Conservation (phyloP, 768 basidiomycete species). For the Auriscalpium orientale region DNA sequence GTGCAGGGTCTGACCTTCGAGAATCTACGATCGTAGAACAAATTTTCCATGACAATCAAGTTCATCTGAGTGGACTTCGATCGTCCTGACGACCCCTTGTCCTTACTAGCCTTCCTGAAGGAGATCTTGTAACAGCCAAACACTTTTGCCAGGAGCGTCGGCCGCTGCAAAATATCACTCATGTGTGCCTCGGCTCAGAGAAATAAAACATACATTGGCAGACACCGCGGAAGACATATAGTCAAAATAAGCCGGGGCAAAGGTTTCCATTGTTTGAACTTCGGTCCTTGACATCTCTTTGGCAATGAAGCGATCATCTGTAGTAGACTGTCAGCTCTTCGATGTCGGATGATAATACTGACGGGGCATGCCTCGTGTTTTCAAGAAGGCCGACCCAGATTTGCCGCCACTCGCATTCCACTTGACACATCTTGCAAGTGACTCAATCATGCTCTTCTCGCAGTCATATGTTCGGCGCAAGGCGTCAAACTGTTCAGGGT, state of each 20-base stretch:
- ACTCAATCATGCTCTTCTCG: constrained; percentile 90
- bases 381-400: constrained; percentile 93
- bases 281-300: constrained; percentile 91
- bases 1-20: constrained; percentile 50
- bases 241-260: constrained; percentile 95
- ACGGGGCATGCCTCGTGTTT: constrained; percentile 73
- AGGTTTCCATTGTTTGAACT: constrained; percentile 90
- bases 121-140: constrained; percentile 95
- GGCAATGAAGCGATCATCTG: constrained; percentile 97
- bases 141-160: constrained; percentile 91
- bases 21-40: constrained; percentile 89
- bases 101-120: constrained; percentile 74
- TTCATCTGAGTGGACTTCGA: constrained; percentile 89
- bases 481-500: constrained; percentile 95
- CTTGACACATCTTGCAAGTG: constrained; percentile 87
- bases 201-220: constrained; percentile 52
- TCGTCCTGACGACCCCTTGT: constrained; percentile 46
- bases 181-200: background rate
- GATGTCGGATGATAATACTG: background rate
- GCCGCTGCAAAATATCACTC: constrained; percentile 48
- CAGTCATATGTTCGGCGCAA: constrained; percentile 89
- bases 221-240: constrained; percentile 95
- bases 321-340: background rate
- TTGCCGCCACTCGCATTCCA: constrained; percentile 96
- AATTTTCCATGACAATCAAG: constrained; percentile 94